phyloP scores from a whole-genome alignment of 805 yeast genomes.

The Metschnikowia henanensis region DNA sequence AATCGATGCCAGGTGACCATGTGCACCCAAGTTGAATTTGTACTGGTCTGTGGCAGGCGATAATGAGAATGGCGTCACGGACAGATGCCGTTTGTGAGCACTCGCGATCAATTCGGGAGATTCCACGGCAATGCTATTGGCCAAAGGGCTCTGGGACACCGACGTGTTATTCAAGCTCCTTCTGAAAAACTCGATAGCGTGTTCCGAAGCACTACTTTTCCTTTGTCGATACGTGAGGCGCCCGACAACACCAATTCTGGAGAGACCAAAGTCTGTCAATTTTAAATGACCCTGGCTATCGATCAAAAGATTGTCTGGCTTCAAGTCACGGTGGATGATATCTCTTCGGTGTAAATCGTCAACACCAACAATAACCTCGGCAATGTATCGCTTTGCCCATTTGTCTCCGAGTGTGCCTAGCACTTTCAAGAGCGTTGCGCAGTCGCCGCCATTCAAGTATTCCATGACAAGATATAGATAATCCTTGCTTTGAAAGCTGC shows the following conservation, averaged over 20 bases:
- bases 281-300: slow-evolving; percentile 88
- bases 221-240: slow-evolving; percentile 58
- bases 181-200: slow-evolving; percentile 41
- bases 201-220: slow-evolving; percentile 43
- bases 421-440: slow-evolving; percentile 80
- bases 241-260: slow-evolving; percentile 83
- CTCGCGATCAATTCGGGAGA: slow-evolving; percentile 18
- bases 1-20: slow-evolving; percentile 14
- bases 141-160: slow-evolving; percentile 27
- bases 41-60: slow-evolving; percentile 38
- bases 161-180: slow-evolving; percentile 21
- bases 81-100: slow-evolving; percentile 35
- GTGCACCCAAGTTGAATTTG: slow-evolving; percentile 14
- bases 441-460: slow-evolving; percentile 93
- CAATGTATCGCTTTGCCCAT: slow-evolving; percentile 84
- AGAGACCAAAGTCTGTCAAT: slow-evolving; percentile 92
- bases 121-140: slow-evolving; percentile 14
- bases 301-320: slow-evolving; percentile 90
- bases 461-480: slow-evolving; percentile 95
- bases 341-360: slow-evolving; percentile 86
- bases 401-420: slow-evolving; percentile 81
- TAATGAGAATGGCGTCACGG: slow-evolving; percentile 46
- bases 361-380: slow-evolving; percentile 90
- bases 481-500: slow-evolving; percentile 85
- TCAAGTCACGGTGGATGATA: slow-evolving; percentile 91